Evolutionary conservation across 2,329 filamentous ascomycete genomes (phyloP).

Genomic region (Pyrenochaeta sp.): DNA sequence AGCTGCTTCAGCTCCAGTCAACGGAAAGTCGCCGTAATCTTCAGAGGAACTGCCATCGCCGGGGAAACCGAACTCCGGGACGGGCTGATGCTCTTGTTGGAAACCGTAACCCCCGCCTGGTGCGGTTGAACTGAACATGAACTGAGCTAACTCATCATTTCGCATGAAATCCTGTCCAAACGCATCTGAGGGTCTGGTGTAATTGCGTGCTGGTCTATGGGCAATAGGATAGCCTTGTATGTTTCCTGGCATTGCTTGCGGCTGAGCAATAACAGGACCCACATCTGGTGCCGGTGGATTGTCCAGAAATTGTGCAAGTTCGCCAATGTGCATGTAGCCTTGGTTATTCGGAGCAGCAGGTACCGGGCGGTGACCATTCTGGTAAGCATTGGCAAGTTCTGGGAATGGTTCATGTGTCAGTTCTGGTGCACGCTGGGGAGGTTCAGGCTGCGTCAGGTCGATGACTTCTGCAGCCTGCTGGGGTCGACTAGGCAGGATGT

Average conservation of each 20-base stretch:
- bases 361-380: slow-evolving; percentile 2
- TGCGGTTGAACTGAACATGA: slow-evolving; percentile 27
- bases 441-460: slow-evolving; percentile 36
- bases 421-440: slow-evolving; percentile 5
- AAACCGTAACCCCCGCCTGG: slow-evolving; percentile 21
- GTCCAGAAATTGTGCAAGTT: slow-evolving; percentile 39
- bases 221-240: no score
- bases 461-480: slow-evolving; percentile 10
- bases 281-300: slow-evolving; percentile 17
- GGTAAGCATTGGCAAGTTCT: slow-evolving; percentile 22
- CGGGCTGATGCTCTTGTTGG: slow-evolving; percentile 7
- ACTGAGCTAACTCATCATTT: slow-evolving; percentile 36
- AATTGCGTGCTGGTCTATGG: no score
- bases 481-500: slow-evolving; percentile 10
- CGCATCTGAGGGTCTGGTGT: no score
- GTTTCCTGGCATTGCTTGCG: no score
- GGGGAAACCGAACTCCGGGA: no score
- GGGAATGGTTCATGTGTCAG: slow-evolving; percentile 28
- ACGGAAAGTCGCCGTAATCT: slow-evolving; percentile 20
- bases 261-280: no score
- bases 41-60: slow-evolving; percentile 20
- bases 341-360: slow-evolving; percentile 26
- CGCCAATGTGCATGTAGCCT: slow-evolving; percentile 31
- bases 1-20: slow-evolving; percentile 24
- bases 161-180: slow-evolving; percentile 36